Evolutionary conservation across 2,329 filamentous ascomycete genomes (phyloP).

Genomic region (Leptographium galeiforme): DNA sequence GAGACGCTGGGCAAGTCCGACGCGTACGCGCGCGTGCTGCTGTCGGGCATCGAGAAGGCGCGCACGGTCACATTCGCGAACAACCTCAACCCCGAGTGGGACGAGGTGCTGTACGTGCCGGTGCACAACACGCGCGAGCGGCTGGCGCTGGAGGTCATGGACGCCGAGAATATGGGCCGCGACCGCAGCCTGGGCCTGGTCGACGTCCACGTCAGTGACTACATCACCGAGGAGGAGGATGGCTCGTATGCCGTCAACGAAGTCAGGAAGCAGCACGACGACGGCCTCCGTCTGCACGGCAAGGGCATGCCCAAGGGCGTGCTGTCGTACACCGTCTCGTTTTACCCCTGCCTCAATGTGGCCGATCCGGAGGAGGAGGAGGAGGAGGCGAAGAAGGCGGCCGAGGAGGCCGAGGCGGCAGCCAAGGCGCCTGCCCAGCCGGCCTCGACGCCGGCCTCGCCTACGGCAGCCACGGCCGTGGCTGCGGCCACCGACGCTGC

Average conservation of each 20-base stretch:
- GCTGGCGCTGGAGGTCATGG: constrained; percentile 87
- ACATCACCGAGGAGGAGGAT: constrained; percentile 60
- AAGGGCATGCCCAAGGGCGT: constrained; percentile 65
- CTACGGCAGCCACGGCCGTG: background rate
- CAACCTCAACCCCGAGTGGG: constrained; percentile 88
- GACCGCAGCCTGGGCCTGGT: constrained; percentile 76
- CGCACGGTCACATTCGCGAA: constrained; percentile 93
- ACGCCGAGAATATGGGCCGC: constrained; percentile 81
- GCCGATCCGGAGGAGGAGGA: constrained; percentile 76
- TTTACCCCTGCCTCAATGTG: constrained; percentile 80
- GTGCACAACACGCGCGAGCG: constrained; percentile 76
- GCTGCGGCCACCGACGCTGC: background rate
- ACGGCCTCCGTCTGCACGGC: constrained; percentile 60
- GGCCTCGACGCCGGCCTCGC: constrained; percentile 22
- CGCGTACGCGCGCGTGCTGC: constrained; percentile 75
- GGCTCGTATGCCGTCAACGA: constrained; percentile 75
- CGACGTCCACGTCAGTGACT: constrained; percentile 67
- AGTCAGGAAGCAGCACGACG: constrained; percentile 52
- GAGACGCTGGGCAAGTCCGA: constrained; percentile 96
- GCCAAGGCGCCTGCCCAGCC: constrained; percentile 2
- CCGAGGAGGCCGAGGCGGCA: constrained; percentile 23
- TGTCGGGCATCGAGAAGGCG: constrained; percentile 82
- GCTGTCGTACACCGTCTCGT: constrained; percentile 70
- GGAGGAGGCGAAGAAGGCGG: constrained; percentile 26
- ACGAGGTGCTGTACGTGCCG: constrained; percentile 89